These are phyloP conservation scores for Chaetomium olivaceum DNA, from an alignment of 2,329 filamentous ascomycete genomes.

Conservation along the genomic window DNA sequence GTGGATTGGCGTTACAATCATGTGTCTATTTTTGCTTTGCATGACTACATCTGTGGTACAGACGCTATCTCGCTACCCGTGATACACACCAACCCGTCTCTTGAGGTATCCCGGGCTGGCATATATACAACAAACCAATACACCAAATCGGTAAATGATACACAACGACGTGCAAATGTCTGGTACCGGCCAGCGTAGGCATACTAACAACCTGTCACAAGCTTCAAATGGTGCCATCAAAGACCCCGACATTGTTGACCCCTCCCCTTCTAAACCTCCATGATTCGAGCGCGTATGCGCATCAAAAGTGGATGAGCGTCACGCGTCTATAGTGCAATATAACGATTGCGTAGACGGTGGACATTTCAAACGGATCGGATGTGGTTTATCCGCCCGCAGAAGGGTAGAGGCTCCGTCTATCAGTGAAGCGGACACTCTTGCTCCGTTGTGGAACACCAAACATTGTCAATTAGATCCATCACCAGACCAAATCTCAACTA, in stretches of 20 bases:
- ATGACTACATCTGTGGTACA: not conserved
- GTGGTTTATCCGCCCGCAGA: not conserved
- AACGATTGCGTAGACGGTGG: not conserved
- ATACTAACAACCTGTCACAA: not conserved
- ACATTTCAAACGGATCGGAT: not conserved
- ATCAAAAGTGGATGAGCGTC: not conserved
- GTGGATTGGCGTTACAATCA: not conserved
- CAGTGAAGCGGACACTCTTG: not conserved
- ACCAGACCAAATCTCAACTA: conserved; percentile 20
- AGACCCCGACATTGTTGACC: not conserved
- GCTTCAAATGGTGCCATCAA: not conserved
- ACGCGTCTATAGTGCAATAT: not conserved
- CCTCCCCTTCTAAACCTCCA: not conserved
- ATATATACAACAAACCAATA: not conserved
- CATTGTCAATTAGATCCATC: not conserved
- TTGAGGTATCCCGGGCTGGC: not conserved
- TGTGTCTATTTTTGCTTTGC: not conserved
- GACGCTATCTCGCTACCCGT: not conserved
- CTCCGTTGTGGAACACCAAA: not conserved
- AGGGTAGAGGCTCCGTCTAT: not conserved
- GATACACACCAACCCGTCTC: not conserved
- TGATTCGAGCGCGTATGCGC: not conserved
- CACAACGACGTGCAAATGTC: not conserved
- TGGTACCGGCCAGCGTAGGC: not conserved
- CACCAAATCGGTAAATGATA: not conserved